Conservation (phyloP, 495 filamentous ascomycete species). For the Pseudevernia furfuracea region DNA sequence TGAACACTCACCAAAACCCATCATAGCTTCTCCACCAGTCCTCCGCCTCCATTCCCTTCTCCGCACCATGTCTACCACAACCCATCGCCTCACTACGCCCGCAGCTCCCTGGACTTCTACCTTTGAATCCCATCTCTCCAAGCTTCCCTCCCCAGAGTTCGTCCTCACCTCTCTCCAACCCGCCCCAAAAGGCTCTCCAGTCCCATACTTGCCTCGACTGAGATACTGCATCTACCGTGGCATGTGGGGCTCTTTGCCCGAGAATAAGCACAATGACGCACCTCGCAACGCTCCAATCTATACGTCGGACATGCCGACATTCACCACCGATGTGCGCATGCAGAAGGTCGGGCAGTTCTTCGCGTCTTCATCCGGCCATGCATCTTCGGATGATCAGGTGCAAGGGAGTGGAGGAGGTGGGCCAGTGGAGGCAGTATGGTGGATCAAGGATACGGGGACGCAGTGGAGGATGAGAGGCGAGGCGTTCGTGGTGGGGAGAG, state of each 20-base stretch:
- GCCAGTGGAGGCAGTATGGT: conserved; percentile 75
- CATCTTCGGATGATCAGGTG: conserved; percentile 30
- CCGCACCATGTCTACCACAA: conserved; percentile 29
- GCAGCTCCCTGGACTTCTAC: conserved; percentile 57
- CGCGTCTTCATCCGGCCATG: conserved; percentile 34
- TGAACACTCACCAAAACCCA: neutral
- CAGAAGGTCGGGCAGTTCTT: conserved; percentile 68
- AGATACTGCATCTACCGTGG: conserved; percentile 72
- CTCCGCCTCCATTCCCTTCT: conserved; percentile 19
- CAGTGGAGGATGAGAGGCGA: conserved; percentile 81
- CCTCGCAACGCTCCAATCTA: conserved; percentile 58
- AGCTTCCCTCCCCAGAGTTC: conserved; percentile 59
- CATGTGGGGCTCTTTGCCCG: conserved; percentile 63
- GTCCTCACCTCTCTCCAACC: conserved; percentile 58
- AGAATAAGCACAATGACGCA: conserved; percentile 59
- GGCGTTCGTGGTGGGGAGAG: conserved; percentile 63
- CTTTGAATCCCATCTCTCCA: conserved; percentile 57
- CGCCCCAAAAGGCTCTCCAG: conserved; percentile 27
- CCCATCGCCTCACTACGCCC: conserved; percentile 23
- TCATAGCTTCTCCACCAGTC: conserved; percentile 21
- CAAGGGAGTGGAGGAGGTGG: conserved; percentile 55
- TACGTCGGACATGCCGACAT: conserved; percentile 66
- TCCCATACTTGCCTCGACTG: conserved; percentile 47
- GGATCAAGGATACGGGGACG: conserved; percentile 58
- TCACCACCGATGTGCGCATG: conserved; percentile 87